Base-by-base conservation (phyloP, 768 basidiomycete species). In the Candolleomyces eurysporus region DNA sequence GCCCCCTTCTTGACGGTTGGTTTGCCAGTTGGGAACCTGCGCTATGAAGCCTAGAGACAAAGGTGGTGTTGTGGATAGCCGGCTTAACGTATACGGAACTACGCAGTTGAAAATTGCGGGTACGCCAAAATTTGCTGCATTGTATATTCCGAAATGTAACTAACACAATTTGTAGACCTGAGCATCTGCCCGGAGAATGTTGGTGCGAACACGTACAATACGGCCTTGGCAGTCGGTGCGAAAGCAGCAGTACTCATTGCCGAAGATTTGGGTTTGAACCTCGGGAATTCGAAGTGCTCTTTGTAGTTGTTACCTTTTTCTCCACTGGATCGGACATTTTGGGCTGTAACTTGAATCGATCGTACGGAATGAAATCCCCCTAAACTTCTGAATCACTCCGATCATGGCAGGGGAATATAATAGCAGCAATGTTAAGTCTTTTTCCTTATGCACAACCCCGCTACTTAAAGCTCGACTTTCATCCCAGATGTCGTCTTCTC, bases 11-110 rank as follows among this genome's bases (percentile, higher is more conserved):
- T 13, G 30, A 14, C 11, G 1, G 13, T 6, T 26, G 3, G 1
- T 26, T 31, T 14, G 6, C 5, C 56, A 87, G 85, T 75, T 86
- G 14, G 87, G 87, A 43, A 89, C 87, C 0, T 88, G 86, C 61
- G 81, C 85, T 0, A 89, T 89, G 87, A 87, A 88, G 67, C 78
- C 85, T 3, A 78, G 80, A 19, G 77, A 82, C 17, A 60, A 78
- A 45, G 82, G 79, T 5, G 88, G 87, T 16, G 88, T 89, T 4
- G 84, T 90, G 9, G 85, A 90, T 65, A 57, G 80, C 31, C 73
- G 73, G n/a, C 71, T 90, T 43, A 85, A 85, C 63, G 86, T 90
- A 13, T 88, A 89, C 62, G 86, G 85, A 0, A 77, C 84, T 1
- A 63, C 74, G 63, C 79, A 79, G 32, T 72, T 90, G 56, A 87